These are phyloP conservation scores for Cyclotella sp. DNA, from an alignment of 108 stramenopile genomes.

Conservation along the genomic window DNA sequence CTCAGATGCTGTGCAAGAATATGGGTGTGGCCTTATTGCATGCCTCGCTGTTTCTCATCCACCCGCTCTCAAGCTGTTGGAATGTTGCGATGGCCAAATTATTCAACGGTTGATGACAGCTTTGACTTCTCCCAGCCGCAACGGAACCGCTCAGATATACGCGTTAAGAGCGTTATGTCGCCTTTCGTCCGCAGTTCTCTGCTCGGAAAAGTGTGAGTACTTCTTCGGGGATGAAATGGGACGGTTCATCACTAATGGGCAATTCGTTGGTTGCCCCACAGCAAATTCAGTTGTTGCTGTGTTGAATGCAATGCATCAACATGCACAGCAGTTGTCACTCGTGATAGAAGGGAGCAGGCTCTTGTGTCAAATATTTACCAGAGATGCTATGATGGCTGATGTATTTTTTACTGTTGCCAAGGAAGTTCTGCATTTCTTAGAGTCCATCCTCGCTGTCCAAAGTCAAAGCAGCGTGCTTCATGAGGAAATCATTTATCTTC, in stretches of 20 bases:
- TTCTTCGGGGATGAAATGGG: constrained; percentile 40
- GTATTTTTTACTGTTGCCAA: constrained; percentile 5
- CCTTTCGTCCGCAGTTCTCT: constrained; percentile 36
- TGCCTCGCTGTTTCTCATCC: constrained; percentile 22
- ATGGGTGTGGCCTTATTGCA: constrained; percentile 27
- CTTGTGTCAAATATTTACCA: constrained; percentile 26
- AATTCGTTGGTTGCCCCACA: constrained; percentile 6
- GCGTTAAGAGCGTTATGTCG: constrained; percentile 37
- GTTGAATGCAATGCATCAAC: constrained; percentile 16
- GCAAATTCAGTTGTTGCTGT: constrained; percentile 23
- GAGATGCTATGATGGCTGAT: constrained; percentile 2
- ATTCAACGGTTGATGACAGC: constrained; percentile 33
- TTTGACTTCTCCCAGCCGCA: constrained; percentile 9
- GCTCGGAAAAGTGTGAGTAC: constrained; percentile 1
- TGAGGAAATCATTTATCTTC: constrained; percentile 31
- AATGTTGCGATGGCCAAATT: constrained; percentile 21
- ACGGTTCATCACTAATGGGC: background rate
- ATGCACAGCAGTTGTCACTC: constrained; percentile 12
- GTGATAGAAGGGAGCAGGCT: constrained; percentile 30
- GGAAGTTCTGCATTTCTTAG: constrained; percentile 13
- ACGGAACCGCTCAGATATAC: constrained; percentile 21
- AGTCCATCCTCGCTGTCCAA: constrained; percentile 2
- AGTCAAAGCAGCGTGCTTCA: background rate
- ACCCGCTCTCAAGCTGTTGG: constrained; percentile 25
- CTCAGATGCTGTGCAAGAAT: constrained; percentile 17